Evolutionary conservation across 2,329 filamentous ascomycete species (phyloP), one percentile per base, ranked within the genome.

Genomic region (Penicillium decumbens): DNA sequence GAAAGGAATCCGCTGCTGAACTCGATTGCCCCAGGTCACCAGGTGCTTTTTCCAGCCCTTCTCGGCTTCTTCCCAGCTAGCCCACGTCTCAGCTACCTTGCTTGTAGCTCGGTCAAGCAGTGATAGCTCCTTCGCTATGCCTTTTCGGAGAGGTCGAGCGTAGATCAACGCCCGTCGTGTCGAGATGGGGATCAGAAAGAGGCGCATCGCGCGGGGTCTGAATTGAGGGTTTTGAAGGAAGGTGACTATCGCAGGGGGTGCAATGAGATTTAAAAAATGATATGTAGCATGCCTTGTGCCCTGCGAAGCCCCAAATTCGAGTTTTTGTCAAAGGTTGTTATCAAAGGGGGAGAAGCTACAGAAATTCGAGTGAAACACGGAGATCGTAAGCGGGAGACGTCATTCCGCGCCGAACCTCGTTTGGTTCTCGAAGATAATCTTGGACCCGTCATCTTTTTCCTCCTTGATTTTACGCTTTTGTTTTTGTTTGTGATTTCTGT

Each of bases 141-240:
- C 75, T 45, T 77, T 72, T 63, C 83, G 78, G 55, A 88, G 75
- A 57, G 86, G 85, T 66, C 95, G 88, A 72, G 89, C 95, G 77
- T 95, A 97, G 64, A 98, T 83, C 55, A 98, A 82, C 44, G 89
- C 91, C 65, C 91, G 87, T 65, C 88, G 83, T 58, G 90, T 95
- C 51, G 92, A 95, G 63, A 98, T 86, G 55, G 93, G 93, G 49
- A 98, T 81, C 57, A 98, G 84, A 74, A 90, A 95, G 71, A 98
- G 80, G 69, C 90, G 88, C 93, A 98, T 97, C 53, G 67, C 72
- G 56, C 55, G 53, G 43, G 41, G 30, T 45, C 13, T 18, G 35
- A 29, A 18, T 29, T 25, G 15, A 37, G 4, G 33, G 8, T 20
- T 23, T 23, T 15, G 20, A 41, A 23, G 12, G 24, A 49, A 41